Evolutionary conservation across 23 red algal genomes (phyloP).

Genomic region (Rhodosorus marinus): DNA sequence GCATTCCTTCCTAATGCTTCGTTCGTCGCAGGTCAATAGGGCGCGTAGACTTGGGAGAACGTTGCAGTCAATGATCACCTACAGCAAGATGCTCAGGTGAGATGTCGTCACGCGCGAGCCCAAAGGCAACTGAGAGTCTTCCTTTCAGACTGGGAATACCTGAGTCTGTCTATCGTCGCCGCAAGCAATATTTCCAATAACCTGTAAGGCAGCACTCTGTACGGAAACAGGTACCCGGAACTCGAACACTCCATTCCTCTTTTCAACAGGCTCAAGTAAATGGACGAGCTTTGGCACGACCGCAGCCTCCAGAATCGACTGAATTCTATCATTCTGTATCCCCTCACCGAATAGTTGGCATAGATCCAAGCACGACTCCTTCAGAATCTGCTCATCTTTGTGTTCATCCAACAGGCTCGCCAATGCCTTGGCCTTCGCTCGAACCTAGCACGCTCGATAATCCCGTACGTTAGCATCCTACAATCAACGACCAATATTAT

Average conservation of each 20-base stretch:
- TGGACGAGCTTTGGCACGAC: constrained; percentile 71
- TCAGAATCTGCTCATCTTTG: constrained; percentile 53
- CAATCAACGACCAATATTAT: too few species aligned
- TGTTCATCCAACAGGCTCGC: constrained; percentile 40
- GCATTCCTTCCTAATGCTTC: constrained; percentile 80
- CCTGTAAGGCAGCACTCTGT: constrained; percentile 77
- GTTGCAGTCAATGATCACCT: constrained; percentile 91
- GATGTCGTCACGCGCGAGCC: too few species aligned
- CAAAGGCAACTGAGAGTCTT: too few species aligned
- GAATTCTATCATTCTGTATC: constrained; percentile 93
- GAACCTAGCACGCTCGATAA: too few species aligned
- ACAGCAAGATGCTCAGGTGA: too few species aligned
- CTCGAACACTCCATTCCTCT: constrained; percentile 1
- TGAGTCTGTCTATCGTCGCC: constrained; percentile 98
- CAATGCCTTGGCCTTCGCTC: constrained; percentile 34
- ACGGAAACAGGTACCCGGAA: constrained; percentile 42
- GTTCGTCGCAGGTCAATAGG: constrained; percentile 57
- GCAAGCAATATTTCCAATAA: constrained; percentile 92
- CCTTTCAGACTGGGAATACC: too few species aligned
- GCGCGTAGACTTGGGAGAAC: constrained; percentile 54
- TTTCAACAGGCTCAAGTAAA: constrained; percentile 29
- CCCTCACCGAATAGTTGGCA: constrained; percentile 96
- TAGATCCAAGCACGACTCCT: constrained; percentile 56
- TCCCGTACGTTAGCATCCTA: too few species aligned
- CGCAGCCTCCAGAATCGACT: constrained; percentile 76